phyloP scores from a whole-genome alignment of 2,329 filamentous ascomycete species.

The Colletotrichum sp. region DNA sequence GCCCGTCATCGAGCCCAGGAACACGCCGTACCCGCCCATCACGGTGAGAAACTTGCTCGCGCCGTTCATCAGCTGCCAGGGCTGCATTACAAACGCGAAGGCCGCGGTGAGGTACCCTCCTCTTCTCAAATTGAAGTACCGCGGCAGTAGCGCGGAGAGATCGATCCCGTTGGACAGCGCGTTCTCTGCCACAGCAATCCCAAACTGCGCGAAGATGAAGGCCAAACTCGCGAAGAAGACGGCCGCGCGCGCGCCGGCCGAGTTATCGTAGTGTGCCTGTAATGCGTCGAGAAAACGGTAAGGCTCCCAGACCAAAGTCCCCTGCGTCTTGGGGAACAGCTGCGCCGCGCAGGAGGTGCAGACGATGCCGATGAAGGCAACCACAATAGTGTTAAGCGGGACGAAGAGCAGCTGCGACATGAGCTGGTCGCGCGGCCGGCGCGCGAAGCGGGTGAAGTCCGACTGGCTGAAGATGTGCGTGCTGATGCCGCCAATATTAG shows the following conservation, averaged over 20 bases:
- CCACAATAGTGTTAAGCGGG: slow-evolving; percentile 28
- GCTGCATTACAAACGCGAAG: slow-evolving; percentile 27
- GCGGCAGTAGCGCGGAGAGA: slow-evolving; percentile 32
- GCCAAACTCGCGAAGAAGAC: slow-evolving; percentile 25
- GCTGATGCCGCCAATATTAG: slow-evolving; percentile 32
- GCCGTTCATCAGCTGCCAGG: slow-evolving; percentile 26
- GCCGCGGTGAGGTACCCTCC: slow-evolving; percentile 24
- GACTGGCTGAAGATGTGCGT: slow-evolving; percentile 33
- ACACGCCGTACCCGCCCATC: slow-evolving; percentile 34
- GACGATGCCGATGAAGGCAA: slow-evolving; percentile 32
- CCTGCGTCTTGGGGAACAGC: slow-evolving; percentile 26
- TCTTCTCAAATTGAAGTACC: slow-evolving; percentile 20
- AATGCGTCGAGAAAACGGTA: slow-evolving; percentile 30
- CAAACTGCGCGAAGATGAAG: slow-evolving; percentile 25
- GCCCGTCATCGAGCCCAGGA: slow-evolving; percentile 40
- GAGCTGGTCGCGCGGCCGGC: slow-evolving; percentile 31
- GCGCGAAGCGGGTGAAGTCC: slow-evolving; percentile 34
- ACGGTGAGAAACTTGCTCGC: slow-evolving; percentile 32
- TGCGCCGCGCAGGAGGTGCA: slow-evolving; percentile 32
- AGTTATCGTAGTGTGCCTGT: slow-evolving; percentile 17
- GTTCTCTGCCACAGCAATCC: slow-evolving; percentile 25
- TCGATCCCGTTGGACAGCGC: slow-evolving; percentile 28
- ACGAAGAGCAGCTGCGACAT: slow-evolving; percentile 31
- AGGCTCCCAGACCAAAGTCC: slow-evolving; percentile 31
- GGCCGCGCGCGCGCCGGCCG: slow-evolving; percentile 14